A percentile compares a stretch with the other conserved stretches of the same genome.
Evolutionary conservation across 2,329 filamentous ascomycete genomes (phyloP).

Genomic region (Colletotrichum sp.): DNA sequence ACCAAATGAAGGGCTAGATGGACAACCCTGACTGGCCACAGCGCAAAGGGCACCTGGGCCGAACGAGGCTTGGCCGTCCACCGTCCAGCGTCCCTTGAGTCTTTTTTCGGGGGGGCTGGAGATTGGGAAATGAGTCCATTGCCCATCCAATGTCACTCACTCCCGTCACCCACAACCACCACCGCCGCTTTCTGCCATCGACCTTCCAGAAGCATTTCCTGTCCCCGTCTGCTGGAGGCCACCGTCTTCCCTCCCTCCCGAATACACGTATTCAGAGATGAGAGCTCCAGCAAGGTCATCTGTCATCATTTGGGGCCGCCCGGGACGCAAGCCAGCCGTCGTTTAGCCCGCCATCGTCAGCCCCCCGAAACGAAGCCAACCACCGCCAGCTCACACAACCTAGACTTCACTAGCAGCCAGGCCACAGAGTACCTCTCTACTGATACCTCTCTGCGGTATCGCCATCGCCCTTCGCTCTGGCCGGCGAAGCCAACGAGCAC

Average conservation of each 20-base stretch:
- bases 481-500: neutral
- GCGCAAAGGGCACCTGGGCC: neutral
- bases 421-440: neutral
- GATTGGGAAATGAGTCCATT: conserved; percentile 8
- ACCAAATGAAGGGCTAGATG: neutral
- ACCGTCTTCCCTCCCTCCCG: neutral
- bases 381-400: neutral
- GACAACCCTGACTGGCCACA: neutral
- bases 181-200: neutral
- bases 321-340: neutral
- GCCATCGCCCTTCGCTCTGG: neutral
- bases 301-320: neutral
- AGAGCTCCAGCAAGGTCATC: neutral
- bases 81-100: neutral
- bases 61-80: conserved; percentile 6
- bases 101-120: neutral
- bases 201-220: neutral
- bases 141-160: neutral
- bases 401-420: neutral
- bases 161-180: neutral
- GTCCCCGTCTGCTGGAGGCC: neutral
- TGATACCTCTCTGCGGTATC: neutral
- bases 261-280: neutral
- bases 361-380: neutral
- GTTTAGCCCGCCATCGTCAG: neutral